Conservation (phyloP, 352 stramenopile genomes). For the Pythium vanterpoolii region DNA sequence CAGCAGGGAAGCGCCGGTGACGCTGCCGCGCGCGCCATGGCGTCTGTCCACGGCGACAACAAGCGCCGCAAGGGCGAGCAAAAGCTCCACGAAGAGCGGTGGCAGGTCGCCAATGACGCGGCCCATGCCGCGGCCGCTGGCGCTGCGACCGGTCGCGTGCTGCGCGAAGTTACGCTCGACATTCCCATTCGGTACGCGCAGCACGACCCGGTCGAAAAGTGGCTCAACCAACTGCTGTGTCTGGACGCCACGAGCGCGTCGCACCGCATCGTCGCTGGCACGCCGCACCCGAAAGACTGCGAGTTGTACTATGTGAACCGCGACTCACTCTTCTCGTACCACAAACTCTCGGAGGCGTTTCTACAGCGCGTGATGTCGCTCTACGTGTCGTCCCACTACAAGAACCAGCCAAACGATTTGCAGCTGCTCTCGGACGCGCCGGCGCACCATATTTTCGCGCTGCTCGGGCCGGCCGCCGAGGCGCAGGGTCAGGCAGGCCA, state of each 20-base stretch:
- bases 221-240: constrained; percentile 97
- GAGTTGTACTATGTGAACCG: constrained; percentile 99
- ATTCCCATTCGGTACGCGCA: constrained; percentile 97
- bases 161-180: constrained; percentile 95
- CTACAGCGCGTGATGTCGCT: constrained; percentile 93
- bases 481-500: constrained; percentile 83
- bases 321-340: constrained; percentile 99
- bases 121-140: constrained; percentile 57
- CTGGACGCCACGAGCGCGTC: constrained; percentile 87
- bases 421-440: constrained; percentile 98
- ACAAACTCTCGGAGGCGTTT: constrained; percentile 97
- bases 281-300: constrained; percentile 94
- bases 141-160: constrained; percentile 59
- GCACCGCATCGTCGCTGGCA: constrained; percentile 90
- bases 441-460: constrained; percentile 97
- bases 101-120: constrained; percentile 89
- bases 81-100: constrained; percentile 97
- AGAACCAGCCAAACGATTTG: constrained; percentile 99
- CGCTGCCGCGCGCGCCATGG: constrained; percentile 46
- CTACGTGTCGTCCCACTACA: constrained; percentile 99
- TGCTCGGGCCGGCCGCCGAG: constrained; percentile 94
- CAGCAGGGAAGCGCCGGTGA: constrained; percentile 83
- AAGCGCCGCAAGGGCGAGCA: constrained; percentile 93
- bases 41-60: constrained; percentile 84
- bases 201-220: constrained; percentile 96